Evolutionary conservation across 2,329 filamentous ascomycete genomes (phyloP).

Genomic region (Calonectria naviculata): DNA sequence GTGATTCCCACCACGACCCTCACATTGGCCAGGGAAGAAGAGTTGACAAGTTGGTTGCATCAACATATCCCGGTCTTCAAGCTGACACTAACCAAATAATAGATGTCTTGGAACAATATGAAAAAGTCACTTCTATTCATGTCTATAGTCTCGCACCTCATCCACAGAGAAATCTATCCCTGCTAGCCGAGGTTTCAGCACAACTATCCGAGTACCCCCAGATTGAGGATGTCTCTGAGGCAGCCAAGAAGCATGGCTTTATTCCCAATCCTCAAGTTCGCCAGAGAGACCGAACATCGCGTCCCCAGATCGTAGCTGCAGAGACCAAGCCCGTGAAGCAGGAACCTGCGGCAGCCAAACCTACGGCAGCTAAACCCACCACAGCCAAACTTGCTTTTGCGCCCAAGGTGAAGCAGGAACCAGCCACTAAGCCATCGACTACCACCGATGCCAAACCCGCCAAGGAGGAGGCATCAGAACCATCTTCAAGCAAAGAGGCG

Average conservation of each 20-base stretch:
- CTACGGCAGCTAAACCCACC: not conserved
- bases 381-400: slow-evolving; percentile 27
- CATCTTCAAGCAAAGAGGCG: slow-evolving; percentile 37
- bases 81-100: slow-evolving; percentile 25
- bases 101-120: slow-evolving; percentile 77
- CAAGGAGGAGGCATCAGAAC: slow-evolving; percentile 44
- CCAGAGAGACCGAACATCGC: slow-evolving; percentile 57
- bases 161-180: slow-evolving; percentile 74
- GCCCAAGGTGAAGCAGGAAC: slow-evolving; percentile 38
- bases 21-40: slow-evolving; percentile 77
- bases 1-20: slow-evolving; percentile 68
- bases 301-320: slow-evolving; percentile 37
- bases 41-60: slow-evolving; percentile 68
- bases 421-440: slow-evolving; percentile 1
- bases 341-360: slow-evolving; percentile 12
- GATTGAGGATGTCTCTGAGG: slow-evolving; percentile 68
- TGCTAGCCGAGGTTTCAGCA: slow-evolving; percentile 76
- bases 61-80: not conserved
- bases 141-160: slow-evolving; percentile 86
- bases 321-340: slow-evolving; percentile 36
- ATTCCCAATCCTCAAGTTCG: slow-evolving; percentile 79
- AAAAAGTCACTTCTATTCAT: slow-evolving; percentile 82
- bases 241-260: slow-evolving; percentile 74
- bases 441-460: slow-evolving; percentile 28
- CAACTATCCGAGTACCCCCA: slow-evolving; percentile 68